phyloP scores from a whole-genome alignment of 257 asterid species.

The Marsdenia floribunda region DNA sequence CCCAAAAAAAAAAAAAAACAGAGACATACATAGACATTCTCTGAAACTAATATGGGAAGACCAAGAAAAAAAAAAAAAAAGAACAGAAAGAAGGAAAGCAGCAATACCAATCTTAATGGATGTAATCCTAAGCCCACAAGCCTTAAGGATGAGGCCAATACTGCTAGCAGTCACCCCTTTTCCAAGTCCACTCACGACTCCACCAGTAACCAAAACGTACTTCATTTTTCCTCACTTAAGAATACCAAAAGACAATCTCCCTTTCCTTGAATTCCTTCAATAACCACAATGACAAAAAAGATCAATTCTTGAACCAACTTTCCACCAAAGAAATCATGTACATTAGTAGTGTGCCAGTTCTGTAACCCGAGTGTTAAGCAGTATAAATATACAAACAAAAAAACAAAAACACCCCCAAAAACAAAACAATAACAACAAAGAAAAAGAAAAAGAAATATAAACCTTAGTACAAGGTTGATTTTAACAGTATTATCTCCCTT shows the following conservation, averaged over 20 bases:
- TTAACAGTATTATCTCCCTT: not conserved
- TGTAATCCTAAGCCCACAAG: constrained; percentile 88
- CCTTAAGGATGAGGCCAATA: constrained; percentile 83
- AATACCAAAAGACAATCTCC: not conserved
- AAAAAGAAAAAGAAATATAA: not conserved
- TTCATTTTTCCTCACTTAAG: constrained; percentile 43
- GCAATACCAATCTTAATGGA: constrained; percentile 78
- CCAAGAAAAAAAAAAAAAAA: not conserved
- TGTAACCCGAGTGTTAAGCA: too few species aligned
- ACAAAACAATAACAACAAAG: too few species aligned
- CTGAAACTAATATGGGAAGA: not conserved
- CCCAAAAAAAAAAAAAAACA: not conserved
- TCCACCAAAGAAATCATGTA: not conserved
- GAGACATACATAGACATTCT: not conserved
- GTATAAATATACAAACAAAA: not conserved
- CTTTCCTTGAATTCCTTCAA: constrained; percentile 19
- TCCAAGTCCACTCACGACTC: constrained; percentile 94
- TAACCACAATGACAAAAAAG: constrained; percentile 11
- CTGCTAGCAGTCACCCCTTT: constrained; percentile 98
- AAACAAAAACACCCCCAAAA: not conserved
- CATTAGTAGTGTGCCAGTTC: not conserved
- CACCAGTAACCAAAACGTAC: constrained; percentile 93
- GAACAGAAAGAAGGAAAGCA: not conserved
- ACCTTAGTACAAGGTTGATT: constrained; percentile 9
- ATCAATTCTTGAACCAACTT: constrained; percentile 10